phyloP scores from a whole-genome alignment of 495 filamentous ascomycete species.

The Aeminium ludgeri region DNA sequence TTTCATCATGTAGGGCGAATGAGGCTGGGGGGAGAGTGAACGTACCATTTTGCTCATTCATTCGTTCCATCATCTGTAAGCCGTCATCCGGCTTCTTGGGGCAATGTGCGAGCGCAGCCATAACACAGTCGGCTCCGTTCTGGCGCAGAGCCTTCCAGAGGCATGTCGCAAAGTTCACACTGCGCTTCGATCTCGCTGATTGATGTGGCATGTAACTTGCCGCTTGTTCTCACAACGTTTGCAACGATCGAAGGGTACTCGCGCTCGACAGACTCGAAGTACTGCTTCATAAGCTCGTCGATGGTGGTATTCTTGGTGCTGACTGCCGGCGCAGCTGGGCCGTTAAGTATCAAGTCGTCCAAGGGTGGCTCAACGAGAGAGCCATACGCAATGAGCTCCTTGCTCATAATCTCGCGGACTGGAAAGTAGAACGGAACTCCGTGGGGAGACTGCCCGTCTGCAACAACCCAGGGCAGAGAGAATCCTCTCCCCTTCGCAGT shows the following conservation, averaged over 20 bases:
- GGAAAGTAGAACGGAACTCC: constrained; percentile 50
- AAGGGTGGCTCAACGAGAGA: constrained; percentile 36
- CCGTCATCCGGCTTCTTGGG: background rate
- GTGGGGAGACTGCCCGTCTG: constrained; percentile 50
- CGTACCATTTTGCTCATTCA: background rate
- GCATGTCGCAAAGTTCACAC: constrained; percentile 14
- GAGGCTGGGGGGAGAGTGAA: too few species aligned
- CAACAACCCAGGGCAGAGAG: constrained; percentile 60
- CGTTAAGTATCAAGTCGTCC: constrained; percentile 26
- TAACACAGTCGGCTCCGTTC: constrained; percentile 13
- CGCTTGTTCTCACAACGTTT: constrained; percentile 78
- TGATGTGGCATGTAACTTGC: constrained; percentile 37
- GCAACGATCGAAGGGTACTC: constrained; percentile 84
- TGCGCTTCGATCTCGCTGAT: constrained; percentile 3
- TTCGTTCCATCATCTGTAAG: constrained; percentile 3
- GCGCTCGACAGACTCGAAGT: constrained; percentile 72
- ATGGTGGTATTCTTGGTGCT: constrained; percentile 51
- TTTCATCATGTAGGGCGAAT: too few species aligned
- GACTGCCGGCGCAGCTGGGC: constrained; percentile 2
- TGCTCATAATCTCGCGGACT: constrained; percentile 63
- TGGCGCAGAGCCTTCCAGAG: constrained; percentile 4
- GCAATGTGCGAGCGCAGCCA: constrained; percentile 12
- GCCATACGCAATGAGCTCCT: constrained; percentile 53
- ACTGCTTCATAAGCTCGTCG: constrained; percentile 75
- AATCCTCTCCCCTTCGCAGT: constrained; percentile 83